Evolutionary conservation across 306 rosid genomes (phyloP), one percentile per base, ranked within the genome.

Genomic region (Dalbergia cochinchinensis): DNA sequence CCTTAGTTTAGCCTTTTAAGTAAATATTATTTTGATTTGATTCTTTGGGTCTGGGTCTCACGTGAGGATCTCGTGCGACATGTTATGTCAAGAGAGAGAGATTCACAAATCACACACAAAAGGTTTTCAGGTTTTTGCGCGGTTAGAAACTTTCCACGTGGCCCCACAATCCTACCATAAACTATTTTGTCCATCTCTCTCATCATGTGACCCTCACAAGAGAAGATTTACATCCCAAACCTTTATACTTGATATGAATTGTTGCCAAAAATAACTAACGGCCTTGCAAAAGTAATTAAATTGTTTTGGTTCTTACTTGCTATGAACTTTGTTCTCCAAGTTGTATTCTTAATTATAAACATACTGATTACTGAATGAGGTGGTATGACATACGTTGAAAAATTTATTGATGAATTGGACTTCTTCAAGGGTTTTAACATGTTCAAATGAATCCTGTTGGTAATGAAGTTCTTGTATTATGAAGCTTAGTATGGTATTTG

Each of bases 21-120:
- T 26, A 37, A 75, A 81, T 68, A 48, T 69, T 76, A 41, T 45
- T 69, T 61, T 4, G 51, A 67, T 69, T 61, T 4, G 51, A 67
- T 67, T 68, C 35, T 53, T 53, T 70, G 61, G 74, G 62, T 82
- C 64, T 77, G 79, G 82, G 33, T 69, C 57, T 48, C 60, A 50
- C 81, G 57, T 4, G 78, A 48, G 2, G 18, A 61, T 63, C 68
- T 39, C 78, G 39, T 60, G 22, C 62, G 35, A 53, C 63, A 13
- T 16, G 14, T 60, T 59, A 68, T 69, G 42, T 66, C 11, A 22
- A 54, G 58, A 54, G 63, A 54, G 63, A 51, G 67, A 69, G 41
- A 12, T 14, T 22, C 61, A 39, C 69, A 53, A 13, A 16, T n/a
- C 54, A 51, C 62, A 53, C 19, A 12, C 11, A 41, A 53, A 42